Evolutionary conservation across 2,329 filamentous ascomycete genomes (phyloP).

Genomic region (Gaeumannomyces tritici): DNA sequence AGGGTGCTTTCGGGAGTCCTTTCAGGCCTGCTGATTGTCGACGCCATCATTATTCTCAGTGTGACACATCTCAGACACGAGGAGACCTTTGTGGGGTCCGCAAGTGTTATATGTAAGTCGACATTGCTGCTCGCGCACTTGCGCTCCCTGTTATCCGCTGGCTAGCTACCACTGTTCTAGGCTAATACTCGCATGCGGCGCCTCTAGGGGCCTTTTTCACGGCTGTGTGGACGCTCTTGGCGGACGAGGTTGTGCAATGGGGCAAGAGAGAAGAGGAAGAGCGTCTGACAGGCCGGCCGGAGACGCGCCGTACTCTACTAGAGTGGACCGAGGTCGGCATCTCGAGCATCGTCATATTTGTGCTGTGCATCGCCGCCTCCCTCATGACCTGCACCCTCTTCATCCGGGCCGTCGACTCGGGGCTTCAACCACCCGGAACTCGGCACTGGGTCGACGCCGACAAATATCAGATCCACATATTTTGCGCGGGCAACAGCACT

Average conservation of each 20-base stretch:
- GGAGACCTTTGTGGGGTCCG: constrained; percentile 86
- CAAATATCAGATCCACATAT: constrained; percentile 81
- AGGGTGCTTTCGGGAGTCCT: constrained; percentile 63
- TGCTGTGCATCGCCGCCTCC: constrained; percentile 59
- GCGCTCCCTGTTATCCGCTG: background rate
- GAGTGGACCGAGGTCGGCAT: constrained; percentile 79
- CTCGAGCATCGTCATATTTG: constrained; percentile 60
- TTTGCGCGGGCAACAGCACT: constrained; percentile 68
- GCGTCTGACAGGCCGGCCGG: constrained; percentile 77
- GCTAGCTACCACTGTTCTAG: too few species aligned
- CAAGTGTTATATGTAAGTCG: constrained; percentile 58
- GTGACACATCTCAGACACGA: constrained; percentile 68
- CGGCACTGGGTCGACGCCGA: constrained; percentile 71
- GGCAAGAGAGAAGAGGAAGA: constrained; percentile 91
- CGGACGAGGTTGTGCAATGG: constrained; percentile 78
- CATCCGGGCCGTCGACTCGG: constrained; percentile 70
- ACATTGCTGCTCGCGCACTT: background rate
- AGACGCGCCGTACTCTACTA: constrained; percentile 69
- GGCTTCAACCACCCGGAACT: constrained; percentile 62
- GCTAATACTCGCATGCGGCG: background rate
- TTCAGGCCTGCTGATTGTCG: constrained; percentile 56
- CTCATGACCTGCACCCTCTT: constrained; percentile 73
- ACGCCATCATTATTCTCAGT: constrained; percentile 70
- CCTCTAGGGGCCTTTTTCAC: constrained; percentile 60
- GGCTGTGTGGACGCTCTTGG: constrained; percentile 66